Conservation (phyloP, 192 early-diverging fungal species). For the Backusella psychrophila region DNA sequence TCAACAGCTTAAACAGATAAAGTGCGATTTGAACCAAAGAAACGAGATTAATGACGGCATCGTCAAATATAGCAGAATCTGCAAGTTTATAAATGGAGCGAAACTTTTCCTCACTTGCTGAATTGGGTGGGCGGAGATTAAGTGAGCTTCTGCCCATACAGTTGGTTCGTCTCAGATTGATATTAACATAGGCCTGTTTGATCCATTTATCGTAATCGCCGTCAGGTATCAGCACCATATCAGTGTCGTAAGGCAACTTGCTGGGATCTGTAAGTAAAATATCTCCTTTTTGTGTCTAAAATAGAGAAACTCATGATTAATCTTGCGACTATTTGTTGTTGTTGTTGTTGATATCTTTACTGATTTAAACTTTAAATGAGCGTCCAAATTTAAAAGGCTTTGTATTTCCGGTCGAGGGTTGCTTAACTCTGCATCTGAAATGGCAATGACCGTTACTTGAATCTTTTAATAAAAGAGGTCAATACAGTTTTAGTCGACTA, state of each 20-base stretch:
- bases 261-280: constrained; percentile 48
- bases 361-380: constrained; percentile 33
- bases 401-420: constrained; percentile 30
- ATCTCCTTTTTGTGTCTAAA: constrained; percentile 46
- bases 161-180: constrained; percentile 47
- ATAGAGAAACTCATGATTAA: background rate
- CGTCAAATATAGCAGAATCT: constrained; percentile 42
- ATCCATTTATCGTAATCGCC: constrained; percentile 49
- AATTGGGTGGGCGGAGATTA: constrained; percentile 39
- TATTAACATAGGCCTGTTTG: constrained; percentile 46
- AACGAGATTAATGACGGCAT: constrained; percentile 47
- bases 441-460: constrained; percentile 35
- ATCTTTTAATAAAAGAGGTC: constrained; percentile 25
- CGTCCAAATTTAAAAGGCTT: constrained; percentile 21
- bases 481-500: background rate
- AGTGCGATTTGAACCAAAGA: constrained; percentile 43
- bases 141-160: constrained; percentile 53
- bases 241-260: constrained; percentile 42
- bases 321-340: too few relatives aligned
- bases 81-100: constrained; percentile 47
- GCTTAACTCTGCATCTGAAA: constrained; percentile 30
- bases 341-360: constrained; percentile 15
- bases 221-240: constrained; percentile 48
- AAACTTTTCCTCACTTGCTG: constrained; percentile 49
- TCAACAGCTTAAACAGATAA: constrained; percentile 40